Percentiles rank a stretch among this genome's conserved stretches.
These are phyloP conservation scores for Sugiyamaella floridensis DNA, from an alignment of 805 yeast species.

Conservation along the genomic window DNA sequence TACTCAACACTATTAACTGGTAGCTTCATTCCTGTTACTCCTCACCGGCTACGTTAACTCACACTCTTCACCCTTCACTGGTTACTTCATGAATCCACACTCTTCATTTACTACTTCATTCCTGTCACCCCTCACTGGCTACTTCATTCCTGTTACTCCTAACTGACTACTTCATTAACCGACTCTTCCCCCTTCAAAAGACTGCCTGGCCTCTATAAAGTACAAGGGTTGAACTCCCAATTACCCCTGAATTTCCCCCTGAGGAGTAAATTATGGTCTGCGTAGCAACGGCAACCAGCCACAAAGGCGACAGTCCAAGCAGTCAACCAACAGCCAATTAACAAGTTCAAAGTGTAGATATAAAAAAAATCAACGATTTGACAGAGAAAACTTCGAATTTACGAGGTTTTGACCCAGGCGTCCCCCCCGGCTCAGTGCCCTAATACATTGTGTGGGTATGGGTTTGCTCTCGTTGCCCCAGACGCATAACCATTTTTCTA, in stretches of 20 bases:
- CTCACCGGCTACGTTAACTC: too few species aligned
- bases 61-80: too few species aligned
- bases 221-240: neutral
- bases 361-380: too few species aligned
- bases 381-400: too few species aligned
- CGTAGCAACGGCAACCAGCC: neutral
- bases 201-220: too few species aligned
- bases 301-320: neutral
- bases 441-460: neutral
- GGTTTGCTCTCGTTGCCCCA: neutral
- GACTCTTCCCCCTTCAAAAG: too few species aligned
- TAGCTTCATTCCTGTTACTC: too few species aligned
- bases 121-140: too few species aligned
- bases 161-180: neutral
- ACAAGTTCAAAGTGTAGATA: neutral
- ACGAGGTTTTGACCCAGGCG: too few species aligned
- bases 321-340: neutral
- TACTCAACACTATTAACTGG: too few species aligned
- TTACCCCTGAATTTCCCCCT: neutral
- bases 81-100: too few species aligned
- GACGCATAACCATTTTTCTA: neutral
- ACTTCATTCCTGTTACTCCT: neutral
- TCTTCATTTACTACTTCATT: too few species aligned
- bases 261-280: neutral
- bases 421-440: neutral